A percentile compares a stretch with the other conserved stretches of the same genome.
Evolutionary conservation across 345 rosid species (phyloP).

Genomic region (Kernera saxatilis): DNA sequence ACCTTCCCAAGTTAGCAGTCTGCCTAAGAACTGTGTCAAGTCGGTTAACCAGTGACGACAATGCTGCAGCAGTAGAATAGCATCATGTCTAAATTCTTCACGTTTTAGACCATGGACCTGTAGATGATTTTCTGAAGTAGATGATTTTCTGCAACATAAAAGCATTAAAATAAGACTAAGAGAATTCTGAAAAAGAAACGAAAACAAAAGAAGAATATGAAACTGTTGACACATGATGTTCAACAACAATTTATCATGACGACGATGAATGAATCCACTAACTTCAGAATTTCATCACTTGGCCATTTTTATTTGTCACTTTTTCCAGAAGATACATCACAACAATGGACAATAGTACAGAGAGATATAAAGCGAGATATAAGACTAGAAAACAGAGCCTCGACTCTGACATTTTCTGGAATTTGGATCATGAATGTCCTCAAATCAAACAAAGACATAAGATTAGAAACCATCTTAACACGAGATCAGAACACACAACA

Average conservation of each 20-base stretch:
- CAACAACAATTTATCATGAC: neutral
- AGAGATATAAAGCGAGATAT: no score
- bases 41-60: constrained; percentile 76
- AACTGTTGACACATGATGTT: neutral
- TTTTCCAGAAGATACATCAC: no score
- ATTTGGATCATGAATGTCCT: no score
- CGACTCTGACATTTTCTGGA: no score
- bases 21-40: constrained; percentile 90
- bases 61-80: constrained; percentile 39
- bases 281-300: no score
- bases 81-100: neutral
- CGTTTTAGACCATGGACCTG: neutral
- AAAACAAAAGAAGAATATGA: neutral
- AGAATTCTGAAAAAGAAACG: neutral
- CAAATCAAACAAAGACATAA: no score
- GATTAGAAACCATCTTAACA: no score
- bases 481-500: no score
- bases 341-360: no score
- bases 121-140: constrained; percentile 37
- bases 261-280: constrained; percentile 14
- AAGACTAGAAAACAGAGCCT: no score
- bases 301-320: no score
- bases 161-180: constrained; percentile 12
- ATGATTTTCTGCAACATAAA: constrained; percentile 61
- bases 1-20: constrained; percentile 93